Base-by-base conservation (phyloP, 2,329 filamentous ascomycete genomes). In the Rutstroemia sp. region DNA sequence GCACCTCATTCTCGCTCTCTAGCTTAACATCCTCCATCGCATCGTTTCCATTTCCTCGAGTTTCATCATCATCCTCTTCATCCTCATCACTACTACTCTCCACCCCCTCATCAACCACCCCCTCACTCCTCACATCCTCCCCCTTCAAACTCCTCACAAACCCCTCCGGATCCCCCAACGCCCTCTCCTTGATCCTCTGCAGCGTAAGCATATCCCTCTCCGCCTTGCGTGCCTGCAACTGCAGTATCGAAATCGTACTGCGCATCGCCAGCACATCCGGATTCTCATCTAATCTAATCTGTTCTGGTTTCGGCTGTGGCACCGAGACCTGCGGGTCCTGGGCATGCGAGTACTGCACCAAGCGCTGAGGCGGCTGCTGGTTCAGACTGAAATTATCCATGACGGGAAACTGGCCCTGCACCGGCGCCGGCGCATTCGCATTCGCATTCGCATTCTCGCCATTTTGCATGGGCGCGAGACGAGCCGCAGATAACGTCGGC, bases 251-350 rank as follows among this genome's bases (percentile, higher is more conserved):
- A 59, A 96, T 90, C 47, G 92, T 89, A 25, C 88, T 89, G 62
- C 87, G 85, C 58, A 96, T 79, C 5, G 92, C 92, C 59, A 96
- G 86, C 23, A 87, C 90, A 75, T 97, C 92, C 7, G 90, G 85
- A 67, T 95, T 95, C 55, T 74, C 71, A 61, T 80, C 77, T 59
- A 85, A 82, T 63, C 79, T 76, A 58, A 86, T 75, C 46, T 81
- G 75, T 45, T 75, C 71, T 0, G 78, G 77, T 14, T 64, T 52
- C 1, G 67, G 67, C 2, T 74, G 73, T 1, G 72, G 67, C 38
- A 78, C 72, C 39, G 70, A 70, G 37, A 67, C 64, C 58, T 74
- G 74, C 21, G 70, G 67, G 7, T 25, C 23, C 7, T 72, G 76
- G 12, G 71, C 66, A 64, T 82, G 78, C 7, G 77, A 74, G 56